A percentile compares a stretch with the other conserved stretches of the same genome.
Evolutionary conservation across 1,284 basidiomycete species (phyloP).

Genomic region (Ustilago shanxiensis): DNA sequence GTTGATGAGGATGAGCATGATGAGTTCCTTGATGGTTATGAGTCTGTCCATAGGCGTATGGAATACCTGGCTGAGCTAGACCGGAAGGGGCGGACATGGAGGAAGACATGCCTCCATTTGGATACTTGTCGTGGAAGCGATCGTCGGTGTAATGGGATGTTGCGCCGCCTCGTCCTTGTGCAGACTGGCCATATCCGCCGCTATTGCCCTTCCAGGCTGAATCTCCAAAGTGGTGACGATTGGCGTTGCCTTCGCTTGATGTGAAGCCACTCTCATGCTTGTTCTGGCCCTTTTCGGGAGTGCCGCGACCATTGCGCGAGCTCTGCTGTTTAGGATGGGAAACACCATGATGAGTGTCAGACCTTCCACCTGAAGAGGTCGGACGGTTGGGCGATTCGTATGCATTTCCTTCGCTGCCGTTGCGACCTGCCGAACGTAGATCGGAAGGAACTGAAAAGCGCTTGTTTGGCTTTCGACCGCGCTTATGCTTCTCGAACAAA

Average conservation of each 20-base stretch:
- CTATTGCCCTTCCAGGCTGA: slow-evolving; percentile 25
- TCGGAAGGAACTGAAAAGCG: slow-evolving; percentile 53
- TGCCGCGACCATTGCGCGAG: slow-evolving; percentile 26
- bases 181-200: slow-evolving; percentile 17
- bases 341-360: slow-evolving; percentile 20
- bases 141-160: slow-evolving; percentile 32
- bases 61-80: slow-evolving; percentile 30
- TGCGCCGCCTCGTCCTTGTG: slow-evolving; percentile 7
- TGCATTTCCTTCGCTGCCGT: slow-evolving; percentile 29
- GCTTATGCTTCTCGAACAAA: slow-evolving; percentile 62
- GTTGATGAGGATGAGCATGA: slow-evolving; percentile 26
- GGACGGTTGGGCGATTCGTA: slow-evolving; percentile 22
- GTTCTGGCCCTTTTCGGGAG: slow-evolving; percentile 31
- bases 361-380: slow-evolving; percentile 26
- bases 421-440: slow-evolving; percentile 29
- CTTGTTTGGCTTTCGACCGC: slow-evolving; percentile 59
- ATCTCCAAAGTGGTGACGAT: slow-evolving; percentile 24
- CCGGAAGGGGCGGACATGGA: slow-evolving; percentile 47
- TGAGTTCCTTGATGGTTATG: slow-evolving; percentile 24
- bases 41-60: slow-evolving; percentile 25
- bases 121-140: slow-evolving; percentile 42
- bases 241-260: slow-evolving; percentile 13
- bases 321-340: slow-evolving; percentile 11
- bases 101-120: slow-evolving; percentile 25
- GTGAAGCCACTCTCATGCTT: slow-evolving; percentile 26